Evolutionary conservation across 2,329 filamentous ascomycete genomes (phyloP).

Genomic region (Septoria petroselini): DNA sequence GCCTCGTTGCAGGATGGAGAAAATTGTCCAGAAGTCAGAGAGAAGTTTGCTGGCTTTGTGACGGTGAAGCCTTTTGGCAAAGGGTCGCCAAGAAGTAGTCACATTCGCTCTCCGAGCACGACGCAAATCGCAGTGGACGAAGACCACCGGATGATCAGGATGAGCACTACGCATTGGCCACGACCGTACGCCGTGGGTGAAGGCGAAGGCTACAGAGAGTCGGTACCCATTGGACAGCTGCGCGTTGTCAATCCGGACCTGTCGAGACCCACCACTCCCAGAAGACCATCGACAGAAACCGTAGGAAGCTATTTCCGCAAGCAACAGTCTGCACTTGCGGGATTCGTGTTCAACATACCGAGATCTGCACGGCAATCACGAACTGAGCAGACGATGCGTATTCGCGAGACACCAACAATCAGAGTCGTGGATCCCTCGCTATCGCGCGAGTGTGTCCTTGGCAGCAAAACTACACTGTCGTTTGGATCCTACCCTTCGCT

Average conservation of each 20-base stretch:
- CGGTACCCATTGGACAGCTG: slow-evolving; percentile 29
- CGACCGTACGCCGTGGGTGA: slow-evolving; percentile 35
- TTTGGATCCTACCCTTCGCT: slow-evolving; percentile 30
- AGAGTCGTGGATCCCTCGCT: slow-evolving; percentile 26
- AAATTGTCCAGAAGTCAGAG: slow-evolving; percentile 10
- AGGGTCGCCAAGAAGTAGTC: slow-evolving; percentile 21
- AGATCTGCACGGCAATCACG: slow-evolving; percentile 9
- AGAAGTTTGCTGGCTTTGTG: slow-evolving; percentile 9
- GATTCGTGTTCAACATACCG: slow-evolving; percentile 18
- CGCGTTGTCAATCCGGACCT: slow-evolving; percentile 38
- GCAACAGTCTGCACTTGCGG: slow-evolving; percentile 26
- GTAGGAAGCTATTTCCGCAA: slow-evolving; percentile 24
- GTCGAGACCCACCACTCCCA: slow-evolving; percentile 26
- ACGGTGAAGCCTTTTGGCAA: slow-evolving; percentile 10
- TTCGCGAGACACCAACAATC: slow-evolving; percentile 12
- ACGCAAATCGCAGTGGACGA: slow-evolving; percentile 34
- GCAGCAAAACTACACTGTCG: slow-evolving; percentile 23
- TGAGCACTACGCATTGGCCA: slow-evolving; percentile 36
- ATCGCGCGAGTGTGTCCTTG: slow-evolving; percentile 28
- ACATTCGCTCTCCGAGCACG: slow-evolving; percentile 18
- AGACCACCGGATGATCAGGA: slow-evolving; percentile 36
- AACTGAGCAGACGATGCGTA: slow-evolving; percentile 12
- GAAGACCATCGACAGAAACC: slow-evolving; percentile 20
- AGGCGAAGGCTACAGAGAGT: slow-evolving; percentile 36
- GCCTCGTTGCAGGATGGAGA: slow-evolving; percentile 17